Evolutionary conservation across 1,284 basidiomycete species (phyloP).

Genomic region (Austroboletus niveus): DNA sequence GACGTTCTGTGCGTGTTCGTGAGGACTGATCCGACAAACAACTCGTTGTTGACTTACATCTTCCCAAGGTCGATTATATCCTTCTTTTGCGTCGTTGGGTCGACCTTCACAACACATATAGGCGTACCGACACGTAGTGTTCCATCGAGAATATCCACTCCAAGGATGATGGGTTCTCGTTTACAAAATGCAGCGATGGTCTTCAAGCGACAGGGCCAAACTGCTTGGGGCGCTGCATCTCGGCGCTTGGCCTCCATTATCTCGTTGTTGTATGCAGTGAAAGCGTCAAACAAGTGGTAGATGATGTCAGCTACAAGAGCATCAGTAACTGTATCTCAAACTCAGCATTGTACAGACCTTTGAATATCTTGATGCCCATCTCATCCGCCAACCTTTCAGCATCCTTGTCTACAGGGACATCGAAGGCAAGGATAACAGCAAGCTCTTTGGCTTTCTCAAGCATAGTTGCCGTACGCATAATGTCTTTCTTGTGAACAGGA

Average conservation of each 20-base stretch:
- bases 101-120: slow-evolving; percentile 89
- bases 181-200: slow-evolving; percentile 93
- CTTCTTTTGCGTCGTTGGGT: slow-evolving; percentile 84
- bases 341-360: slow-evolving; percentile 49
- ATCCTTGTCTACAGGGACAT: slow-evolving; percentile 92
- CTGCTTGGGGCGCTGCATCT: slow-evolving; percentile 92
- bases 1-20: slow-evolving; percentile 65
- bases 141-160: slow-evolving; percentile 96
- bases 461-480: slow-evolving; percentile 94
- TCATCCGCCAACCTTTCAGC: slow-evolving; percentile 91
- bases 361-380: slow-evolving; percentile 92
- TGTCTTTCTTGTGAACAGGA: slow-evolving; percentile 94
- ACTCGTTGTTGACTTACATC: slow-evolving; percentile 58
- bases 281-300: slow-evolving; percentile 97
- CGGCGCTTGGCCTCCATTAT: slow-evolving; percentile 90
- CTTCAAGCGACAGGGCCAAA: slow-evolving; percentile 96
- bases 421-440: slow-evolving; percentile 95
- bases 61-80: slow-evolving; percentile 92
- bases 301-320: slow-evolving; percentile 83
- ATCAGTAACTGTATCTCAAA: slow-evolving; percentile 2
- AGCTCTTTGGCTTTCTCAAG: slow-evolving; percentile 95
- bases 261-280: slow-evolving; percentile 94
- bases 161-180: slow-evolving; percentile 96
- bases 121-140: slow-evolving; percentile 93
- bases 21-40: slow-evolving; percentile 7